Evolutionary conservation across 177 flowering plant genomes (phyloP), one percentile per base, ranked within the genome.

Genomic region (Telopea speciosissima): DNA sequence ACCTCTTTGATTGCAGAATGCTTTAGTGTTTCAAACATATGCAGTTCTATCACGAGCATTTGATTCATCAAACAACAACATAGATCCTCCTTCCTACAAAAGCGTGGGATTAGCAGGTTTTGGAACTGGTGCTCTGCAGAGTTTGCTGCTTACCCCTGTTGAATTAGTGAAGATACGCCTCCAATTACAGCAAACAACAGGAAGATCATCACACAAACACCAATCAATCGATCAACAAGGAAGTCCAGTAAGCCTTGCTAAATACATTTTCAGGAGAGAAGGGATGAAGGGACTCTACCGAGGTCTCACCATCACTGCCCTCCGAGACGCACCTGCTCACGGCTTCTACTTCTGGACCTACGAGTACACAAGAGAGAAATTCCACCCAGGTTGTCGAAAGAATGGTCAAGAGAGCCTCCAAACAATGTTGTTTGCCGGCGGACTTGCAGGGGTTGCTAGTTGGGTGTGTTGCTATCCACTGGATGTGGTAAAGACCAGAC

Each of bases 391-490:
- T 10, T 90, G 92, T 79, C 73, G 90, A 45, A 81, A 81, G 71
- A 79, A 65, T 42, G 85, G 87, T 12, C 81, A 88, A 19, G 95
- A 90, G 70, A 83, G 74, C 73, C 63, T 86, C 23, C 71, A 63
- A 24, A 88, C 94, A 0, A 88, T 89, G 90, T 78, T 89, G 62
- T 8, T 82, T 1, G 84, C 92, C 0, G 94, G 94, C 33, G 92
- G 94, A 36, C 79, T 85, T 16, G 95, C 88, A 0, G 95, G 95
- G 45, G 89, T 87, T n/a, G 83, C 90, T 1, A 88, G 90, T 73
- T 88, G 90, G 95, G 74, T 83, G 16, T 74, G 74, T 28, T 85
- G 90, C 75, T 90, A 90, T 62, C 95, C 95, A 0, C 68, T 85
- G 19, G 95, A 90, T 68, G 92, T 88, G 14, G 60, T 90, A 1